A percentile compares a stretch with the other conserved stretches of the same genome.
These are phyloP conservation scores for Pseudogymnoascus sp. DNA, from an alignment of 2,329 filamentous ascomycete species.

Conservation along the genomic window DNA sequence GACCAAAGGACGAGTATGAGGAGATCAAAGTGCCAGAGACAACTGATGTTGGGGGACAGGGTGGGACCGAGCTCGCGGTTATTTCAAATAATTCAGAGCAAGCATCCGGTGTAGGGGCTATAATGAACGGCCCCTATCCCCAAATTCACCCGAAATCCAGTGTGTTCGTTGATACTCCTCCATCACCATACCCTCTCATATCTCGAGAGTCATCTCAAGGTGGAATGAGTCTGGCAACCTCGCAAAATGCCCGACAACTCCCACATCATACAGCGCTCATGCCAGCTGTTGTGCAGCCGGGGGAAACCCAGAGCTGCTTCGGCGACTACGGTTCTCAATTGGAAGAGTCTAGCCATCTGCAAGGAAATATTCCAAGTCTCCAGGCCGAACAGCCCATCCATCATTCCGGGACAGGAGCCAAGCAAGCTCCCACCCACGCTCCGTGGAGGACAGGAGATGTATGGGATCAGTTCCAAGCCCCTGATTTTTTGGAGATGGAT, in stretches of 20 bases:
- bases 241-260: background rate
- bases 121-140: background rate
- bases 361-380: background rate
- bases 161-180: background rate
- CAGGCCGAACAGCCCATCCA: background rate
- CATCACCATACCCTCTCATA: background rate
- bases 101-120: background rate
- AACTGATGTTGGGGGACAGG: background rate
- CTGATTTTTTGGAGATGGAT: background rate
- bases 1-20: background rate
- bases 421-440: background rate
- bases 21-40: background rate
- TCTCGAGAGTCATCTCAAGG: background rate
- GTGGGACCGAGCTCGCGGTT: background rate
- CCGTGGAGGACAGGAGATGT: background rate
- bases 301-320: background rate
- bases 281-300: background rate
- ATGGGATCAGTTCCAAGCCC: conserved; percentile 2
- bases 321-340: background rate
- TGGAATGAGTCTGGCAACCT: background rate
- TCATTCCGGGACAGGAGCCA: background rate
- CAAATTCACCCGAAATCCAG: background rate
- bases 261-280: background rate
- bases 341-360: background rate
- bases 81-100: background rate